phyloP scores from a whole-genome alignment of 2,329 filamentous ascomycete species.

The Colletotrichum sojae region DNA sequence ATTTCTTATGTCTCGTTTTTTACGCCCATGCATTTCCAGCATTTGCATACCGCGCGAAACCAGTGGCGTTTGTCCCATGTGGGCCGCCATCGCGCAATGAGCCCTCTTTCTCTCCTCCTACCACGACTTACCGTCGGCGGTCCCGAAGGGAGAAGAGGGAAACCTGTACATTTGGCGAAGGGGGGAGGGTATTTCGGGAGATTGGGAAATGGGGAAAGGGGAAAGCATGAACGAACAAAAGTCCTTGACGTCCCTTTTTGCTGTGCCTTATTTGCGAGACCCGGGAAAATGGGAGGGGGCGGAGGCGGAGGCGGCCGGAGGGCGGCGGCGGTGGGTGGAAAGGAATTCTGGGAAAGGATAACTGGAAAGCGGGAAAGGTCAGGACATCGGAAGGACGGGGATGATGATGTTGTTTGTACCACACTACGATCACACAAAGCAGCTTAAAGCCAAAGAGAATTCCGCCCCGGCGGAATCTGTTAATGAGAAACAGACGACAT shows the following conservation, averaged over 20 bases:
- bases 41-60: constrained; percentile 33
- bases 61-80: constrained; percentile 6
- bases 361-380: constrained; percentile 3
- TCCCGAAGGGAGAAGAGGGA: constrained; percentile 1
- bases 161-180: constrained; percentile 37
- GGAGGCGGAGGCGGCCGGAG: too few relatives aligned
- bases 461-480: constrained; percentile 32
- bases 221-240: constrained; percentile 39
- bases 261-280: constrained; percentile 29
- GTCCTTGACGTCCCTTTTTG: constrained; percentile 39
- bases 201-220: constrained; percentile 31
- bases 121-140: background rate
- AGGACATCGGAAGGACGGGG: constrained; percentile 14
- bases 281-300: background rate
- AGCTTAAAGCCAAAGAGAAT: constrained; percentile 30
- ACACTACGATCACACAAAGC: constrained; percentile 35
- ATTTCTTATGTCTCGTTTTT: constrained; percentile 27
- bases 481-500: constrained; percentile 40
- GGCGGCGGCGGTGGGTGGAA: too few relatives aligned
- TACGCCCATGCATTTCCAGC: constrained; percentile 32
- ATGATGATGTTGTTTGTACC: constrained; percentile 39
- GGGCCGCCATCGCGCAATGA: constrained; percentile 23
- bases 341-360: constrained; percentile 23
- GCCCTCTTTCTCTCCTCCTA: constrained; percentile 4
- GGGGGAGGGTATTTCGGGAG: constrained; percentile 21